Base-by-base conservation (phyloP, 2,329 filamentous ascomycete species). In the Fusarium drepaniforme region DNA sequence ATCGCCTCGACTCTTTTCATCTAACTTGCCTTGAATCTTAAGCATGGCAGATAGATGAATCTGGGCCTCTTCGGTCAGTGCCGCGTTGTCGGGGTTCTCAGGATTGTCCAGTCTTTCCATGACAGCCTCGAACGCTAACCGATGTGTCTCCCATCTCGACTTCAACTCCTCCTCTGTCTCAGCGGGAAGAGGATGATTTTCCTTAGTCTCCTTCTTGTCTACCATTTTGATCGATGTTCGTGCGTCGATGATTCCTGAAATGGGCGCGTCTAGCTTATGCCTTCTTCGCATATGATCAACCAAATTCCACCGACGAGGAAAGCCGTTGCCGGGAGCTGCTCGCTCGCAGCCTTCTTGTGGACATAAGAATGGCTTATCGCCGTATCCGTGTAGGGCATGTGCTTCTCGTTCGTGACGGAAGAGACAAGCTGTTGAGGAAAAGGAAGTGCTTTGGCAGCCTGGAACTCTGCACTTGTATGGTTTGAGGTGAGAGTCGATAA, bases 371-470 rank as follows among this genome's bases (percentile, higher is more conserved):
- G 96, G 96, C 84, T 97, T 96, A 80, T 96, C 93, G 71, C 95
- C 95, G 78, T 98, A 95, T 73, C 95, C 95, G 82, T 98, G 96
- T 89, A 98, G 93, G 77, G 94, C 95, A 82, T 98, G 96, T 62
- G 96, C 95, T 86, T 98, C 96, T 72, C 96, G 93, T 87, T 98
- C 96, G 81, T 98, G 96, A 72, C 96, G 94, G 71, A 98, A 93
- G 35, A 98, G 90, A 84, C 96, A 98, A 35, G 96, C 96, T 69
- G 96, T 98, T 40, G 96, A 98, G 15, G 96, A 98, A 84, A 98
- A 98, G 44, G 93, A 92, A 74, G 94, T 91, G 81, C 94, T 93
- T 82, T 94, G 91, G 85, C 96, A 98, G 25, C 91, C 89, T 72
- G 91, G 87, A 75, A 92, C 89, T 90, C 96, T 97, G 93, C 96